Base-by-base conservation (phyloP, 495 filamentous ascomycete species). In the Penicillium dipodomyicola region DNA sequence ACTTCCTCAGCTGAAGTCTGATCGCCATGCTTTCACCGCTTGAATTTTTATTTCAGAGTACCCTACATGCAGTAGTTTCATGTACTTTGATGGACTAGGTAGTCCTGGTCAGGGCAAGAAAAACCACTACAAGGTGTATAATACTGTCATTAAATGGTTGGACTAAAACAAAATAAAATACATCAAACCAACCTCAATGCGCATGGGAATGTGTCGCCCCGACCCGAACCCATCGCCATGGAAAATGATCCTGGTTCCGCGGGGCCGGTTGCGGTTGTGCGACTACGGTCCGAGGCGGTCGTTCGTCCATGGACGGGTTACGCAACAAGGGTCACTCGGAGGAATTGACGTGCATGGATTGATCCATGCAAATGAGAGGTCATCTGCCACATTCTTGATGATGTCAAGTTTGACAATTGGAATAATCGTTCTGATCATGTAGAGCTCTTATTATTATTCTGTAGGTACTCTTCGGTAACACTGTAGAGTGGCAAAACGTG, bases 201-300 rank as follows among this genome's bases (percentile, higher is more conserved):
- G 43, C 52, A 47, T 46, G 41, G 42, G 32, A 46, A 44, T 40
- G 40, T 60, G 60, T 65, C 65, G 63, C 55, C 63, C 65, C 65
- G 65, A 65, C 54, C 65, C 65, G 65, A 54, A 60, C 65, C 65
- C 63, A 68, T 68, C 62, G 54, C 65, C 65, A 60, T 67, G 65
- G 65, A 49, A 57, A 49, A 57, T 44, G 49, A 65, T 63, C 59
- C 62, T 67, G 59, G 65, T 68, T 64, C 63, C 65, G 63, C 65
- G 65, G 65, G 65, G 63, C 65, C 63, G 65, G 65, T 65, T 68
- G 65, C 65, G 65, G 65, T 68, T 68, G 63, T 66, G 60, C 65
- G 58, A 63, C 60, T 52, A 63, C 59, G 60, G 63, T 59, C 64
- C 64, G 64, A 66, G 61, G 63, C 64, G 64, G 42, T 54, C 42